phyloP scores from a whole-genome alignment of 2,329 filamentous ascomycete genomes.

The Hymenoscyphus salicellus region DNA sequence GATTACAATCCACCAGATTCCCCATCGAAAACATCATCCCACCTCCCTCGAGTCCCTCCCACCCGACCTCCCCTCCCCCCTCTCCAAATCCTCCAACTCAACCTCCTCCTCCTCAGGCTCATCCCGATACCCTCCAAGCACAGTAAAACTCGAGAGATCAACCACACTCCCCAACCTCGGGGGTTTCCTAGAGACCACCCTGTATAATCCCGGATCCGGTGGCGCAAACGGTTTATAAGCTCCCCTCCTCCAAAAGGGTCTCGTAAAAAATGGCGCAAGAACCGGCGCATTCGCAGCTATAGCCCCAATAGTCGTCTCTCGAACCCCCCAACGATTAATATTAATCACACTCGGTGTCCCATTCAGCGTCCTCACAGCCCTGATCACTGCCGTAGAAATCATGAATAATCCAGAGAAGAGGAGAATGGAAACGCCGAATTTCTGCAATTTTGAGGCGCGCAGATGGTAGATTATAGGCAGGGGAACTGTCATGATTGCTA shows the following conservation, averaged over 20 bases:
- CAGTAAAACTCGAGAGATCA: background rate
- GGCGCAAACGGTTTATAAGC: conserved; percentile 2
- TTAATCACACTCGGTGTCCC: conserved; percentile 33
- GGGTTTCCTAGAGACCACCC: background rate
- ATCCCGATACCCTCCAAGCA: background rate
- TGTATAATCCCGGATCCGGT: conserved; percentile 4
- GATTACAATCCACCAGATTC: no score
- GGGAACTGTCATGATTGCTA: conserved; percentile 36
- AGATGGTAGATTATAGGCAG: conserved; percentile 38
- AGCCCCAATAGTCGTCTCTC: conserved; percentile 39
- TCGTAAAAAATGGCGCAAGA: conserved; percentile 33
- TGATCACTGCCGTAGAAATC: conserved; percentile 1
- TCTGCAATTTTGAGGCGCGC: conserved; percentile 34
- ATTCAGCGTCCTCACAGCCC: conserved; percentile 34
- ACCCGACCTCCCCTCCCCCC: no score
- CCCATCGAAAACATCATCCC: no score
- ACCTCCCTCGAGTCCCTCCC: no score
- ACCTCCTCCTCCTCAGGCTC: background rate
- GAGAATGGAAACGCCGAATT: conserved; percentile 36
- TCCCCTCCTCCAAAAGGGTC: conserved; percentile 31
- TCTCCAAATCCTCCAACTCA: background rate
- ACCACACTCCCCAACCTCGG: background rate
- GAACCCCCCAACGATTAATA: conserved; percentile 40
- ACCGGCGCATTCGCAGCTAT: conserved; percentile 39
- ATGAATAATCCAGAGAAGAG: conserved; percentile 29